These are phyloP conservation scores for Phaseolus coccineus DNA, from an alignment of 331 rosid species.

Conservation along the genomic window DNA sequence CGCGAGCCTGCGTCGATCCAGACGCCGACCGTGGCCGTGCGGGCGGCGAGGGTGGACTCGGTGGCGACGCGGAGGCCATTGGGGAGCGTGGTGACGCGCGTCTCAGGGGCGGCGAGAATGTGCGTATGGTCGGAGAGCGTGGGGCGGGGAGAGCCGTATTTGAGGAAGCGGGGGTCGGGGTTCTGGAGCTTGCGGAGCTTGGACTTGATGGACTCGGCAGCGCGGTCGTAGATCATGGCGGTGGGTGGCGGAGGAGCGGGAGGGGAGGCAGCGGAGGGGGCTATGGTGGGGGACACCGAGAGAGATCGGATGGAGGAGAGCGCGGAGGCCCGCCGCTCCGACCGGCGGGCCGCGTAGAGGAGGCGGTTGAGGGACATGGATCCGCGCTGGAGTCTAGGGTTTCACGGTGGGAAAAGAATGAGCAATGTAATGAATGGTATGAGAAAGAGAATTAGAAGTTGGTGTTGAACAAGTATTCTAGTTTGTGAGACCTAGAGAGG, in stretches of 20 bases:
- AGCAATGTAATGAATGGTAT: not conserved
- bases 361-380: constrained; percentile 80
- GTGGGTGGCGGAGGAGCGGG: constrained; percentile 76
- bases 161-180: constrained; percentile 86
- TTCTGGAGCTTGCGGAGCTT: constrained; percentile 73
- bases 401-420: constrained; percentile 2
- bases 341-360: constrained; percentile 72
- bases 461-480: not conserved
- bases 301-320: constrained; percentile 54
- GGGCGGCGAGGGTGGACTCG: constrained; percentile 65
- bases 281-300: constrained; percentile 61
- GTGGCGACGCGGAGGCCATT: constrained; percentile 89
- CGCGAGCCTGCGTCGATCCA: constrained; percentile 96
- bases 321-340: constrained; percentile 45
- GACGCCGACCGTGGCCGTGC: constrained; percentile 81
- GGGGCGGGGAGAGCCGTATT: constrained; percentile 87
- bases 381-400: constrained; percentile 49
- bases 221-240: constrained; percentile 88
- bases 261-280: constrained; percentile 45
- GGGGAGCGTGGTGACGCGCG: constrained; percentile 76
- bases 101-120: constrained; percentile 83
- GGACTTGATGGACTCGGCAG: constrained; percentile 69
- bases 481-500: not conserved
- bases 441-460: not conserved
- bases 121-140: constrained; percentile 61